These are phyloP conservation scores for Potentilla sterilis DNA, from an alignment of 306 rosid genomes.

Conservation along the genomic window DNA sequence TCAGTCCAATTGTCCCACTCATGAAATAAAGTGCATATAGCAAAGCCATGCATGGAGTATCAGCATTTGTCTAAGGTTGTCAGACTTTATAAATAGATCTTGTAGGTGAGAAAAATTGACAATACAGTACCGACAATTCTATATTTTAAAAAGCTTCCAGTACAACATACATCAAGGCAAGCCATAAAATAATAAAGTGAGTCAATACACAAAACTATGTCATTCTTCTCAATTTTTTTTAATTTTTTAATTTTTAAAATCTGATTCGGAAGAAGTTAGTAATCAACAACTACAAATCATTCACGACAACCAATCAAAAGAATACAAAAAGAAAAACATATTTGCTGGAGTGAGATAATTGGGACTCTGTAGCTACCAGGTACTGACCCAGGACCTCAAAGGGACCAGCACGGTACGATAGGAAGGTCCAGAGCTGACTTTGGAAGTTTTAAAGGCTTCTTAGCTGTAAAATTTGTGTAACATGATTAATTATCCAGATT, in stretches of 20 bases:
- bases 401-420: not conserved
- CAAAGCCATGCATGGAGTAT: constrained; percentile 3
- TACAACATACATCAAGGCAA: not conserved
- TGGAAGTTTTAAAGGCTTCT: not conserved
- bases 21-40: not conserved
- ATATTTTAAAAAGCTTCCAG: not conserved
- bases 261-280: not conserved
- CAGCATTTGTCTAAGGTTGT: constrained; percentile 3
- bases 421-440: not conserved
- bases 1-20: constrained; percentile 13
- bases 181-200: not conserved
- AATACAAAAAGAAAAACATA: not conserved
- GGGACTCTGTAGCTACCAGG: constrained; percentile 2
- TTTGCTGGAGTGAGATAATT: not conserved
- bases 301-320: not conserved
- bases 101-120: not conserved
- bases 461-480: not conserved
- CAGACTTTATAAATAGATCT: constrained; percentile 5
- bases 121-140: not conserved
- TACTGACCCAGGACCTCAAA: not conserved
- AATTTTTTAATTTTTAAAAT: not conserved
- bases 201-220: not conserved
- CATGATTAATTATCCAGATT: not conserved
- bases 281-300: not conserved
- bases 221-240: not conserved